Evolutionary conservation across 2,329 filamentous ascomycete species (phyloP), one percentile per base, ranked within the genome.

Genomic region (Sarocladium kiliense): DNA sequence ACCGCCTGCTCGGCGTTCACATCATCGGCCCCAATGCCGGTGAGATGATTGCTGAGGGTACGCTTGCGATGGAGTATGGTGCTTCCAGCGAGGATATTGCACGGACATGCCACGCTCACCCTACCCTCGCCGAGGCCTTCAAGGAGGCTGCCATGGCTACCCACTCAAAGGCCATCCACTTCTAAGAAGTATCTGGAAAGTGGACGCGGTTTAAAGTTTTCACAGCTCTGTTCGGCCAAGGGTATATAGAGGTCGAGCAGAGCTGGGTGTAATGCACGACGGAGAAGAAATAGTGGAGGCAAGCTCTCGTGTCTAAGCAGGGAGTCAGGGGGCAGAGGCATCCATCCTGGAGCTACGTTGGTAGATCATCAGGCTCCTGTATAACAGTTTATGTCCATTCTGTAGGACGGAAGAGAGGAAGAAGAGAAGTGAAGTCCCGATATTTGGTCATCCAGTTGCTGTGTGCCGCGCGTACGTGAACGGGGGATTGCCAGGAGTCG

Each of bases 111-210:
- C 94, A 99, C 76, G 94, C 94, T 55, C 94, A 99, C 77, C 94
- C 94, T 56, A 97, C 92, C 53, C 81, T 99, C 58, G 86, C 93
- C 23, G 94, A 99, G 79, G 94, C 94, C 44, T 97, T 99, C 84
- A 99, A 99, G 82, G 94, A 99, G 84, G 94, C 94, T 67, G 94
- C 94, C 64, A 97, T 99, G 94, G 89, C 91, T 59, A 97, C 93
- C 53, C 91, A 96, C 78, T 84, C 86, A 67, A 94, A 96, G 80
- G 87, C 94, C 62, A 96, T 99, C 72, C 94, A 99, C 79, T 96
- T 88, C 76, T 99, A 89, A 70, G 56, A 57, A 19, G 30, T 36
- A 5, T 26, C 12, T 3, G 3, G 11, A 4, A 51, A 21, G 30
- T 34, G 7, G 16, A 19, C 7, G 5, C 7, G 18, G 7, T 11